Percentiles rank a stretch among this genome's conserved stretches.
phyloP scores from a whole-genome alignment of 805 yeast genomes.

The Pichia gijzeniarum region DNA sequence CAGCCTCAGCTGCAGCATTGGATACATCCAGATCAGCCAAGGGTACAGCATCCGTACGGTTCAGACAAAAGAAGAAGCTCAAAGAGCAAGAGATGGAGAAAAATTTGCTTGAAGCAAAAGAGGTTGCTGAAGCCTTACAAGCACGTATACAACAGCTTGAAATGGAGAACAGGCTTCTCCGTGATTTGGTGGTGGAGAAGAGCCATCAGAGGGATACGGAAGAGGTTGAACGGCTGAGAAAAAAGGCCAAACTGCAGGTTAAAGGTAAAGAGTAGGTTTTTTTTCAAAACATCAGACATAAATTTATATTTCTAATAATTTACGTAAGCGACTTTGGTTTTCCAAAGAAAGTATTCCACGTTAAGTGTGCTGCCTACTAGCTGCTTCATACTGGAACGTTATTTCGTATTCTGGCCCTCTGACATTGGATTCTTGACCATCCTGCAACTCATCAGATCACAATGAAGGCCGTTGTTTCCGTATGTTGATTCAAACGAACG shows the following conservation, averaged over 20 bases:
- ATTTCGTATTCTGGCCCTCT: no score
- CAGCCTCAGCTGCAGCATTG: neutral
- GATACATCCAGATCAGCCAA: neutral
- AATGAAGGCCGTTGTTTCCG: conserved; percentile 31
- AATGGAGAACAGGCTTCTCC: conserved; percentile 85
- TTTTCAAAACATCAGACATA: no score
- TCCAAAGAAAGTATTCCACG: no score
- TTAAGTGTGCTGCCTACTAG: no score
- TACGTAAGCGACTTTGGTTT: no score
- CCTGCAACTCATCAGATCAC: neutral
- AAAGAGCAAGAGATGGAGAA: conserved; percentile 89
- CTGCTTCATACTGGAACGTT: no score
- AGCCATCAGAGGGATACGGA: conserved; percentile 50
- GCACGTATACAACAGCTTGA: conserved; percentile 74
- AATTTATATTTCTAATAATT: no score
- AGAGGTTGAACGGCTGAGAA: conserved; percentile 46
- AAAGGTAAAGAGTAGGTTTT: conserved; percentile 9
- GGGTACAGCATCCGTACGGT: conserved; percentile 77
- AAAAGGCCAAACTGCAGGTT: conserved; percentile 36
- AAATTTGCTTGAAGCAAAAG: conserved; percentile 64
- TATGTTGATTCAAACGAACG: conserved; percentile 16
- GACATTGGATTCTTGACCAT: no score
- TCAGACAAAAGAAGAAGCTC: conserved; percentile 84
- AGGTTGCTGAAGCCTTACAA: conserved; percentile 59
- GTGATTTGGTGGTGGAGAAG: conserved; percentile 78